Evolutionary conservation across 768 basidiomycete genomes (phyloP).

Genomic region (Mycena rebaudengoi): DNA sequence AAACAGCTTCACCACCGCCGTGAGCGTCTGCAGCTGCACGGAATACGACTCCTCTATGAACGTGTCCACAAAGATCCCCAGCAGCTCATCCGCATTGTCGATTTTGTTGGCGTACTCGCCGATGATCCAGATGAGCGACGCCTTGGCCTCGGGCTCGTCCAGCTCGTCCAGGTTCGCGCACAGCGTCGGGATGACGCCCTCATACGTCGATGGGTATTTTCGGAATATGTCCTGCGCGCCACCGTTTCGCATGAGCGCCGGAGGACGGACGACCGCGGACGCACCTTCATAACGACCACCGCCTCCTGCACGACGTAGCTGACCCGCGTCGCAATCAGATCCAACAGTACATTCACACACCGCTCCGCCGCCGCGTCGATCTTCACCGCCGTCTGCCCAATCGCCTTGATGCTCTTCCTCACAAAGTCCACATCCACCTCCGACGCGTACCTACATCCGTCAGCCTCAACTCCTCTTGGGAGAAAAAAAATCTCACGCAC

Average conservation of each 20-base stretch:
- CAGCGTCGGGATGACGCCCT: conserved; percentile 94
- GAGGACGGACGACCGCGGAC: conserved; percentile 20
- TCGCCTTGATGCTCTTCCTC: conserved; percentile 92
- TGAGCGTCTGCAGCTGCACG: conserved; percentile 85
- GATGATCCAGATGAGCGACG: conserved; percentile 98
- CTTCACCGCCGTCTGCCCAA: conserved; percentile 96
- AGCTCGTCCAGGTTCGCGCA: conserved; percentile 96
- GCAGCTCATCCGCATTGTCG: conserved; percentile 93
- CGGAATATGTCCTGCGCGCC: conserved; percentile 90
- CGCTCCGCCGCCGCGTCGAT: conserved; percentile 93
- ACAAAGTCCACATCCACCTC: conserved; percentile 99
- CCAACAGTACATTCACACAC: conserved; percentile 93
- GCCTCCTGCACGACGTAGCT: conserved; percentile 99
- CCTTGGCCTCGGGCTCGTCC: conserved; percentile 98
- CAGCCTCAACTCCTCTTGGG: neutral
- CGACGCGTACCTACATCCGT: conserved; percentile 80
- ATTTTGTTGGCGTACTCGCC: conserved; percentile 98
- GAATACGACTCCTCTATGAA: conserved; percentile 95
- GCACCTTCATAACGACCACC: conserved; percentile 97
- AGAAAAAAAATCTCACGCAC: conserved; percentile 50
- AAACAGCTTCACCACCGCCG: conserved; percentile 97
- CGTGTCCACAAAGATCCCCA: conserved; percentile 88
- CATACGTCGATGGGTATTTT: conserved; percentile 95
- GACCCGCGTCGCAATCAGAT: conserved; percentile 91
- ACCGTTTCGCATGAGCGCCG: neutral